A percentile compares a stretch with the other conserved stretches of the same genome.
phyloP scores from a whole-genome alignment of 495 filamentous ascomycete genomes.

The Tuber brumale region DNA sequence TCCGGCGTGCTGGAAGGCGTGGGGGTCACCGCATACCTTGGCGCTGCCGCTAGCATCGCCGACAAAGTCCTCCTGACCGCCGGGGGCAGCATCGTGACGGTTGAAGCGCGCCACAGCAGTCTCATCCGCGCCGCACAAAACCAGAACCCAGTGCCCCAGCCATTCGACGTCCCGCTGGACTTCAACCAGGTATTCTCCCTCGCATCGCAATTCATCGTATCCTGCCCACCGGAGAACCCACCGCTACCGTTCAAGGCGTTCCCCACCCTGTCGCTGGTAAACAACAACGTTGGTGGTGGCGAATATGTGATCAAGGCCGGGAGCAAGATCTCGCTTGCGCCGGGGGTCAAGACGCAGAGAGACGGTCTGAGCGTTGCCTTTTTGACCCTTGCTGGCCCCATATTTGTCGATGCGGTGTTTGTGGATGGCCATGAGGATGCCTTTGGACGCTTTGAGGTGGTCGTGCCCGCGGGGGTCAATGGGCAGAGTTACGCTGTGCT shows the following conservation, averaged over 20 bases:
- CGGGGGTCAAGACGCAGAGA: neutral
- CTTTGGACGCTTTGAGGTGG: conserved; percentile 14
- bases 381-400: conserved; percentile 44
- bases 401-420: conserved; percentile 30
- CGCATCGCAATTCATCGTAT: conserved; percentile 54
- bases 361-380: conserved; percentile 44
- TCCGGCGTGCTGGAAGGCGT: conserved; percentile 55
- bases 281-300: neutral
- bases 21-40: conserved; percentile 55
- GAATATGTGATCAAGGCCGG: conserved; percentile 16
- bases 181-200: conserved; percentile 58
- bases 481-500: conserved; percentile 50
- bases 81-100: conserved; percentile 57
- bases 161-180: conserved; percentile 54
- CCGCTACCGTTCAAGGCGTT: conserved; percentile 55
- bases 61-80: conserved; percentile 52
- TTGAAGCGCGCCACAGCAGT: conserved; percentile 57
- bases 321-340: conserved; percentile 16
- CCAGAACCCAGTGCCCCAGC: conserved; percentile 50
- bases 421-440: conserved; percentile 7
- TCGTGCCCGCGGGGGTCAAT: conserved; percentile 45
- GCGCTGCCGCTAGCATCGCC: conserved; percentile 55
- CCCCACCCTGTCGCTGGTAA: conserved; percentile 44
- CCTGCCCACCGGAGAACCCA: conserved; percentile 53
- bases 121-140: conserved; percentile 52